Conservation (phyloP, 164 flowering plant species). For the Tetracentron sinense region DNA sequence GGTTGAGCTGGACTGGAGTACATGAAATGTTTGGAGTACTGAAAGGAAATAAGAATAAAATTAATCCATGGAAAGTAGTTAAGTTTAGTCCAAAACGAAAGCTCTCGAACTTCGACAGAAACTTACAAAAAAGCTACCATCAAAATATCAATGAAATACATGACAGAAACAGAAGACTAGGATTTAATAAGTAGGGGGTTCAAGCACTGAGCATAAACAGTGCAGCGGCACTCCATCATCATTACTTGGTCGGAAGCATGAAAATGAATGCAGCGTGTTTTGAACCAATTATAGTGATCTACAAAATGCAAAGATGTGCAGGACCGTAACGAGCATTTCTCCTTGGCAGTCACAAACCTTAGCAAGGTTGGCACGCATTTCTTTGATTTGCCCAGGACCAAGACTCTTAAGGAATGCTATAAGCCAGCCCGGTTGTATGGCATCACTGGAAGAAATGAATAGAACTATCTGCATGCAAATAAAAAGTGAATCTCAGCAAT, state of each 20-base stretch:
- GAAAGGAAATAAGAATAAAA: constrained; percentile 17
- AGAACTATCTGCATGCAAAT: constrained; percentile 67
- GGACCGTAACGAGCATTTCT: neutral
- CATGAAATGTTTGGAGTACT: constrained; percentile 81
- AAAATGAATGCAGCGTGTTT: neutral
- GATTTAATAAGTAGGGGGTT: neutral
- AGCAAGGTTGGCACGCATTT: constrained; percentile 60
- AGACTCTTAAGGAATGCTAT: constrained; percentile 53
- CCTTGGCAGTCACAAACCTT: constrained; percentile 48
- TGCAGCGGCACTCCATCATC: neutral
- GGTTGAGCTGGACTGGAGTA: constrained; percentile 91
- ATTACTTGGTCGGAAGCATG: neutral
- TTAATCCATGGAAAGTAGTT: neutral
- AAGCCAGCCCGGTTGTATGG: constrained; percentile 82
- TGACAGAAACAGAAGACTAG: neutral
- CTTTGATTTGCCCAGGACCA: constrained; percentile 40
- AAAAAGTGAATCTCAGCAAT: neutral
- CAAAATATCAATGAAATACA: neutral
- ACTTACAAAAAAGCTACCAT: neutral
- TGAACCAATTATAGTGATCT: neutral
- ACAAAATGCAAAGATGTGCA: neutral
- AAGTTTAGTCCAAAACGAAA: neutral
- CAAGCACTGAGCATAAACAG: neutral
- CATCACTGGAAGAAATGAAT: constrained; percentile 91
- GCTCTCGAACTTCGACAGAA: neutral